A percentile compares a stretch with the other conserved stretches of the same genome.
These are phyloP conservation scores for Chlorella sp. DNA, from an alignment of 139 green algal species.

Conservation along the genomic window DNA sequence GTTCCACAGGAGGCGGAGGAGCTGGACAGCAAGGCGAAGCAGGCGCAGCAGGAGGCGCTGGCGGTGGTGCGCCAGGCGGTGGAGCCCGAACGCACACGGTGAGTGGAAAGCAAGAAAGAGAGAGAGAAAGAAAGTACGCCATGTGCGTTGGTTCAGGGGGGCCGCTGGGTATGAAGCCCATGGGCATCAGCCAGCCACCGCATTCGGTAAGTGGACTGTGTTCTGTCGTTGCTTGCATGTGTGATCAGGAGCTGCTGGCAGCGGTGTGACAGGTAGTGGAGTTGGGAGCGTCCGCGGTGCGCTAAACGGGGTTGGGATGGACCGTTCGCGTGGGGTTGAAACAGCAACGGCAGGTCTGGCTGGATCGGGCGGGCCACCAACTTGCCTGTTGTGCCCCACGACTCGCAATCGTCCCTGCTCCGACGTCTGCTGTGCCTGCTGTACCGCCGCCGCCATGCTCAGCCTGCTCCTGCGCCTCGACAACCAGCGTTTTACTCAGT, in stretches of 20 bases:
- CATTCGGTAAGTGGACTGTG: no score
- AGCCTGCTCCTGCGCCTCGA: background rate
- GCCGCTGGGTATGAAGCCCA: no score
- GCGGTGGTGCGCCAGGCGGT: slow-evolving; percentile 16
- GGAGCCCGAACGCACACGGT: background rate
- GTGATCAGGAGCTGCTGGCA: slow-evolving; percentile 1
- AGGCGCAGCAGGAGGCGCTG: background rate
- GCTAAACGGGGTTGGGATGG: background rate
- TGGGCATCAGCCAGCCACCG: no score
- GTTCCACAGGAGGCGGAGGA: slow-evolving; percentile 20
- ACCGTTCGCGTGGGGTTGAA: background rate
- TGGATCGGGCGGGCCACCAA: no score
- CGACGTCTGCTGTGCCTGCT: background rate
- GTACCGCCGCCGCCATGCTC: background rate
- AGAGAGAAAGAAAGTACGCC: no score
- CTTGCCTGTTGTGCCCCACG: no score
- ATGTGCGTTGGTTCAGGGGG: no score
- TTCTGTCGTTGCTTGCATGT: no score
- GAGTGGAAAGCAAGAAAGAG: no score
- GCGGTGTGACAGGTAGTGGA: slow-evolving; percentile 22
- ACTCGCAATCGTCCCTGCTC: no score
- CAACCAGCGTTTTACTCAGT: no score
- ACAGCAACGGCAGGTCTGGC: background rate
- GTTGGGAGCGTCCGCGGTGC: background rate
- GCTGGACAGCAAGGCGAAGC: slow-evolving; percentile 33